A percentile compares a stretch with the other conserved stretches of the same genome.
These are phyloP conservation scores for Fusarium abutilonis DNA, from an alignment of 2,329 filamentous ascomycete genomes.

Conservation along the genomic window DNA sequence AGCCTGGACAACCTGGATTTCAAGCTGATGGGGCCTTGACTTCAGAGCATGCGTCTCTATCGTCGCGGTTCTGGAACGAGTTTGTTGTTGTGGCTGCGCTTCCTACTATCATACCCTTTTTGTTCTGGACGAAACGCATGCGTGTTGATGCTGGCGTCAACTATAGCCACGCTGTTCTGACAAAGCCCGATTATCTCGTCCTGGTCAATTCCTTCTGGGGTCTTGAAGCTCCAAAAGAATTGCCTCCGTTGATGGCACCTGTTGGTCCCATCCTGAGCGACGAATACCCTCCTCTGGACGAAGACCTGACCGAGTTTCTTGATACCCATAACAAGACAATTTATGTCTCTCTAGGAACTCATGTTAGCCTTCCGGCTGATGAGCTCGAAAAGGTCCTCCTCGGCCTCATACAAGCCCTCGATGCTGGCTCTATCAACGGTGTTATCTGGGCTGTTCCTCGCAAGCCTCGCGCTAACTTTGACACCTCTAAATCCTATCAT, in stretches of 20 bases:
- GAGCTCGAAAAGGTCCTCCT: slow-evolving; percentile 49
- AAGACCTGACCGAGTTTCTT: slow-evolving; percentile 46
- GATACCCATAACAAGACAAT: slow-evolving; percentile 46
- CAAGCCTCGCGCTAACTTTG: slow-evolving; percentile 41
- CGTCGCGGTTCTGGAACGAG: slow-evolving; percentile 51
- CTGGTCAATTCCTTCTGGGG: slow-evolving; percentile 58
- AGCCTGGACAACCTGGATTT: slow-evolving; percentile 55
- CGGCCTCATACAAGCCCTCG: slow-evolving; percentile 45
- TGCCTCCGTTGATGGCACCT: slow-evolving; percentile 52
- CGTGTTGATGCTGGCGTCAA: slow-evolving; percentile 48
- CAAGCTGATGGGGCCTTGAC: slow-evolving; percentile 52
- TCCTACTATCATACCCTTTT: slow-evolving; percentile 45
- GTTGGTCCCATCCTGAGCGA: slow-evolving; percentile 55
- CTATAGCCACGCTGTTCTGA: slow-evolving; percentile 42
- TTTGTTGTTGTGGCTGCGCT: slow-evolving; percentile 47
- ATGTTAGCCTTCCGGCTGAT: slow-evolving; percentile 48
- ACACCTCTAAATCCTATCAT: slow-evolving; percentile 24
- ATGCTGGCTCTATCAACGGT: slow-evolving; percentile 49
- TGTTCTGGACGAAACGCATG: slow-evolving; percentile 49
- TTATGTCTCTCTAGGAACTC: slow-evolving; percentile 56
- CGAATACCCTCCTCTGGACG: slow-evolving; percentile 47
- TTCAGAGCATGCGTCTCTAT: slow-evolving; percentile 53
- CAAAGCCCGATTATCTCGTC: slow-evolving; percentile 55
- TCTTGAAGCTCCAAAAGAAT: slow-evolving; percentile 54
- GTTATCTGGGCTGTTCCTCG: slow-evolving; percentile 52